Percentiles rank a stretch among this genome's conserved stretches.
phyloP scores from a whole-genome alignment of 352 stramenopile species.

The Nothophytophthora sp. region DNA sequence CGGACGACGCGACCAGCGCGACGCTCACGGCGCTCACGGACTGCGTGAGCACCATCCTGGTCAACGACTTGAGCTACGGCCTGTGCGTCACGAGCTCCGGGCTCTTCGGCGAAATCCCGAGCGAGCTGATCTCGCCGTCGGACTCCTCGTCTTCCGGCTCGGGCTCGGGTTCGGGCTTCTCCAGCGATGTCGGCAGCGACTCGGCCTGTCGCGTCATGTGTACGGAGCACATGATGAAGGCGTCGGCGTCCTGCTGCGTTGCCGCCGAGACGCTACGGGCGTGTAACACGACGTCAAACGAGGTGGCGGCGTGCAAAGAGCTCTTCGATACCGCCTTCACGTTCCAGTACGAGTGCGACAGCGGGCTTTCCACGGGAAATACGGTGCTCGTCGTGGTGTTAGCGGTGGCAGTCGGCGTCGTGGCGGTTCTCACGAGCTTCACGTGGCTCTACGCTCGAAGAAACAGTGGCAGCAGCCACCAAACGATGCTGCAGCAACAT shows the following conservation, averaged over 20 bases:
- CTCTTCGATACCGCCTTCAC: constrained; percentile 47
- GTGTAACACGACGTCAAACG: constrained; percentile 31
- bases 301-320: constrained; percentile 31
- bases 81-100: constrained; percentile 66
- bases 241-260: constrained; percentile 37
- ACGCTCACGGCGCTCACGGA: constrained; percentile 29
- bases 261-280: constrained; percentile 15
- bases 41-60: constrained; percentile 36
- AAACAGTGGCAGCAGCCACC: background rate
- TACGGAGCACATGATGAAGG: constrained; percentile 24
- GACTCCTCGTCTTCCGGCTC: constrained; percentile 10
- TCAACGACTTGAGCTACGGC: constrained; percentile 44
- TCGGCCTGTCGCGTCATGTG: constrained; percentile 42
- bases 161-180: background rate
- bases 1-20: constrained; percentile 22
- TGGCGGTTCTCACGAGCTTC: constrained; percentile 21
- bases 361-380: constrained; percentile 33
- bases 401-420: background rate
- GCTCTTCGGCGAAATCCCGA: constrained; percentile 39
- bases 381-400: constrained; percentile 24
- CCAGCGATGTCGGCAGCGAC: constrained; percentile 8
- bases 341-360: constrained; percentile 44
- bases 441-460: constrained; percentile 8
- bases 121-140: constrained; percentile 7
- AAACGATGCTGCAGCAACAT: background rate